phyloP scores from a whole-genome alignment of 1,139 yeast species.

The Suhomyces coccinellae region DNA sequence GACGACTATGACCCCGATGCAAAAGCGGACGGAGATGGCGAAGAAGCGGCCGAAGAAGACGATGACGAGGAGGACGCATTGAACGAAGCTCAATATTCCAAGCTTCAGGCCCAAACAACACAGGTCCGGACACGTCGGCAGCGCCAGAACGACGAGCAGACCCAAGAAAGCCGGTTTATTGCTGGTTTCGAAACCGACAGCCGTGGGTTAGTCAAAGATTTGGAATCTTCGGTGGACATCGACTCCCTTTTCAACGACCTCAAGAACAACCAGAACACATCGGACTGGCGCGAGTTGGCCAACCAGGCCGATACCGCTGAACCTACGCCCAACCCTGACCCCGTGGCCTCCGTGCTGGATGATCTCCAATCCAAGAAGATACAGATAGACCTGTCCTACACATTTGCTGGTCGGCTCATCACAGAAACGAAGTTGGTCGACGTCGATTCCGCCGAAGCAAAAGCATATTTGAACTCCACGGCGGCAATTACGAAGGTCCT shows the following conservation, averaged over 20 bases:
- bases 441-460: constrained; percentile 80
- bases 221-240: constrained; percentile 32
- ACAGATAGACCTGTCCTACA: constrained; percentile 73
- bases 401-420: constrained; percentile 85
- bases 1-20: constrained; percentile 69
- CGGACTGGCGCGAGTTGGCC: constrained; percentile 15
- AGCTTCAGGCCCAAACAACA: constrained; percentile 31
- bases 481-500: constrained; percentile 26
- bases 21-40: constrained; percentile 23
- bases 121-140: constrained; percentile 45
- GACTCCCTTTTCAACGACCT: constrained; percentile 37
- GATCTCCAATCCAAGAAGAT: constrained; percentile 47
- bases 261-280: constrained; percentile 15
- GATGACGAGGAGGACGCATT: constrained; percentile 22
- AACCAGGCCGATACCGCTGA: constrained; percentile 19
- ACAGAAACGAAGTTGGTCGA: constrained; percentile 79
- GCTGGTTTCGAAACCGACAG: constrained; percentile 23
- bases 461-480: constrained; percentile 67
- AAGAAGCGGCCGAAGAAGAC: constrained; percentile 25
- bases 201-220: constrained; percentile 30
- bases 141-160: constrained; percentile 20
- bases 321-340: constrained; percentile 43
- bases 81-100: constrained; percentile 36
- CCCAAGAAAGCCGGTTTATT: constrained; percentile 13
- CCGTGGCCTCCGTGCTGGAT: constrained; percentile 13